Evolutionary conservation across 768 basidiomycete genomes (phyloP).

Genomic region (Neoboletus brunneissimus): DNA sequence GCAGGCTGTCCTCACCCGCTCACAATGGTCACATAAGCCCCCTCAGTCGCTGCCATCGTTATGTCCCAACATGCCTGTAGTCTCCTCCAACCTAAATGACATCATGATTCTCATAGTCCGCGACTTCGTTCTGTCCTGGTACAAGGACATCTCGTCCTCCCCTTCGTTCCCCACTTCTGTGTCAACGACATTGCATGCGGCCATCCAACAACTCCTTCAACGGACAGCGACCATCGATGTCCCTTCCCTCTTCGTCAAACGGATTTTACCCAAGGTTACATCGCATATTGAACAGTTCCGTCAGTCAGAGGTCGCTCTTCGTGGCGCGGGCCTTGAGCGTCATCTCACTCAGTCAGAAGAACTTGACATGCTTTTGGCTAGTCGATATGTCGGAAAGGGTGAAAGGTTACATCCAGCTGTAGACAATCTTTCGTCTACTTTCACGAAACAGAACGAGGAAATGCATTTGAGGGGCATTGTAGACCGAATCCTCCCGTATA

Average conservation of each 20-base stretch:
- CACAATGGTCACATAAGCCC: slow-evolving; percentile 81
- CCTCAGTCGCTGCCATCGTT: slow-evolving; percentile 68
- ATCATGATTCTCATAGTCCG: slow-evolving; percentile 77
- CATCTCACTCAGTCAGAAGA: slow-evolving; percentile 87
- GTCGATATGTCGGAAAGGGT: slow-evolving; percentile 65
- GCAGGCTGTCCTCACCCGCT: slow-evolving; percentile 85
- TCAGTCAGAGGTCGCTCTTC: slow-evolving; percentile 81
- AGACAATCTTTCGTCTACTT: slow-evolving; percentile 82
- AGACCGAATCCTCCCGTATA: slow-evolving; percentile 63
- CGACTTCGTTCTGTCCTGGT: slow-evolving; percentile 92
- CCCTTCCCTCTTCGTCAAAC: slow-evolving; percentile 73
- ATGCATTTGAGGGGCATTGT: slow-evolving; percentile 72
- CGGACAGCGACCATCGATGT: slow-evolving; percentile 64
- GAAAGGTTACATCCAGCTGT: slow-evolving; percentile 81
- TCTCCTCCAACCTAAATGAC: slow-evolving; percentile 74
- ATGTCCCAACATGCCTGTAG: slow-evolving; percentile 57
- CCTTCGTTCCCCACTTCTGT: slow-evolving; percentile 87
- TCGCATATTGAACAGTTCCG: slow-evolving; percentile 88
- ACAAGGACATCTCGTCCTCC: slow-evolving; percentile 78
- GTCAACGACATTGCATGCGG: slow-evolving; percentile 67
- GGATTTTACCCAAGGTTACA: slow-evolving; percentile 85
- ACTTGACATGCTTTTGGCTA: slow-evolving; percentile 81
- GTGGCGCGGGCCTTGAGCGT: slow-evolving; percentile 79
- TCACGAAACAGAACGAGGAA: slow-evolving; percentile 88
- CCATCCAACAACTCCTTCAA: slow-evolving; percentile 55